These are phyloP conservation scores for Hevea brasiliensis DNA, from an alignment of 345 rosid species.

Conservation along the genomic window DNA sequence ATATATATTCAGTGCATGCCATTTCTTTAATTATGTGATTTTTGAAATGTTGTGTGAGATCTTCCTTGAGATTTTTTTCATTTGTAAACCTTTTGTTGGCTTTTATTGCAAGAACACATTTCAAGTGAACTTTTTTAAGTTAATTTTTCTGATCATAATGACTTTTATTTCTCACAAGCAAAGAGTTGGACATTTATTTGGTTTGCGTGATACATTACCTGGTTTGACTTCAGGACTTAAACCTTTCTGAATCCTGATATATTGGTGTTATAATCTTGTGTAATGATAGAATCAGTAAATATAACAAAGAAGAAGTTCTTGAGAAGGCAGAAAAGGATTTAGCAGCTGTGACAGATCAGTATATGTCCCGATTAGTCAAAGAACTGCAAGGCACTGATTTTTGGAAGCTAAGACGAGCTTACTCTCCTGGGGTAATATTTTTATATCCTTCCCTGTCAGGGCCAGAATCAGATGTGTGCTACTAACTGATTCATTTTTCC, in stretches of 20 bases:
- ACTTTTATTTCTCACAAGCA: too few species aligned
- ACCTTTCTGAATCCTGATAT: neutral
- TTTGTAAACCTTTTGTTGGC: neutral
- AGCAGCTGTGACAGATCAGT: constrained; percentile 55
- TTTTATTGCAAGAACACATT: neutral
- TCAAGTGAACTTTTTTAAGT: too few species aligned
- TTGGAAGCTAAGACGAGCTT: constrained; percentile 92
- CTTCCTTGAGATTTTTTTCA: neutral
- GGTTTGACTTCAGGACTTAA: constrained; percentile 1
- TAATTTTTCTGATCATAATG: too few species aligned
- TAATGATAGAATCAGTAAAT: constrained; percentile 59
- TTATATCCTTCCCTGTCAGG: constrained; percentile 1
- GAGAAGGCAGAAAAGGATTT: constrained; percentile 86
- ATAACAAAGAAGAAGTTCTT: constrained; percentile 70
- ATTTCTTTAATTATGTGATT: neutral
- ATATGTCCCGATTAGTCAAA: constrained; percentile 64
- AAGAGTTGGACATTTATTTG: neutral
- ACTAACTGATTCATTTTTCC: neutral
- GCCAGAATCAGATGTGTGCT: neutral
- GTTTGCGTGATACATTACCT: neutral
- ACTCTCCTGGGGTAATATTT: constrained; percentile 92
- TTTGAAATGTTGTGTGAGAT: neutral
- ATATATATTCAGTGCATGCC: neutral
- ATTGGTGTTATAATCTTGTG: neutral
- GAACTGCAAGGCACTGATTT: constrained; percentile 89